Conservation (phyloP, 768 basidiomycete genomes). For the Mycena maculata region DNA sequence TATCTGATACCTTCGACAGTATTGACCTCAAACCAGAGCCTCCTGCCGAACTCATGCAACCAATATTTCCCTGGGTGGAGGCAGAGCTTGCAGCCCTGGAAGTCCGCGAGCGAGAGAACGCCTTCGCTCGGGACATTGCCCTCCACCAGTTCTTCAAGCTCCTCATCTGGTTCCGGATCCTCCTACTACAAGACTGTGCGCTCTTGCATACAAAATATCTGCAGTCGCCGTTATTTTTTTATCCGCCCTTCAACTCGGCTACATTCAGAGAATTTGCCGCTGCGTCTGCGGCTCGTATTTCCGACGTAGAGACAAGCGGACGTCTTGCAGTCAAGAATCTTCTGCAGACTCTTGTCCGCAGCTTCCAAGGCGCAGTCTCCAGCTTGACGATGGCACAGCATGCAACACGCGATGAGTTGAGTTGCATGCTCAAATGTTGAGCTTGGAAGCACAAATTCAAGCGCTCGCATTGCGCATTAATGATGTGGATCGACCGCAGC, state of each 20-base stretch:
- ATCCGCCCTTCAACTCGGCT: too few relatives aligned
- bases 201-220: too few relatives aligned
- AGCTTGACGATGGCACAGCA: slow-evolving; percentile 1
- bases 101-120: not conserved
- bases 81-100: slow-evolving; percentile 24
- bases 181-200: slow-evolving; percentile 46
- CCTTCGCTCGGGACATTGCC: slow-evolving; percentile 37
- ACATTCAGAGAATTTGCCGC: too few relatives aligned
- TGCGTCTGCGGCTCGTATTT: too few relatives aligned
- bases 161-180: slow-evolving; percentile 36
- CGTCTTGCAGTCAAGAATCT: slow-evolving; percentile 30
- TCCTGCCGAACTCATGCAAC: slow-evolving; percentile 27
- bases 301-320: too few relatives aligned
- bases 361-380: slow-evolving; percentile 12
- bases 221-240: too few relatives aligned
- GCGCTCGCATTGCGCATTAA: not conserved
- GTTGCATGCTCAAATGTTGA: not conserved
- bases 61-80: slow-evolving; percentile 46
- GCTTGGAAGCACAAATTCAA: not conserved
- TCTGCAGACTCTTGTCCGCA: slow-evolving; percentile 26
- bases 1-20: not conserved
- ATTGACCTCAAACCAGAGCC: slow-evolving; percentile 30
- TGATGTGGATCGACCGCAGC: not conserved
- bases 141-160: slow-evolving; percentile 42
- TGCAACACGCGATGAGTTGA: not conserved